These are phyloP conservation scores for Plasmodium coatneyi DNA, from an alignment of 169 alveolate species.

Conservation along the genomic window DNA sequence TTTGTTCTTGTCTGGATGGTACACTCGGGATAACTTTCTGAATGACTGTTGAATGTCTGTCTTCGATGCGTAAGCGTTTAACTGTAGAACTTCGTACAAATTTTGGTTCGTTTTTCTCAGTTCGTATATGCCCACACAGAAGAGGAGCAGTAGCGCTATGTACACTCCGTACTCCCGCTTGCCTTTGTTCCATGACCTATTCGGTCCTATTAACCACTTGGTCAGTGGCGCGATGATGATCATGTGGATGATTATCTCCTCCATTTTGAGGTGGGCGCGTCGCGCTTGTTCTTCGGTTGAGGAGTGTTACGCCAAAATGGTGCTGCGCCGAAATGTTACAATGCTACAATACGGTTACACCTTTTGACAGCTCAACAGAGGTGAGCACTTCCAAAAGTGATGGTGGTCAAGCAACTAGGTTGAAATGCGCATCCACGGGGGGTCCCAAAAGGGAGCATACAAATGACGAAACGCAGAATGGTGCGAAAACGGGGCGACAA, in stretches of 20 bases:
- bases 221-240: constrained; percentile 71
- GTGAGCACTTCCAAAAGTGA: not conserved
- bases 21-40: constrained; percentile 82
- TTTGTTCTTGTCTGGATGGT: constrained; percentile 93
- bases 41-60: constrained; percentile 65
- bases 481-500: not conserved
- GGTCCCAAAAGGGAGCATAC: not conserved
- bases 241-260: constrained; percentile 67
- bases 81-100: constrained; percentile 44
- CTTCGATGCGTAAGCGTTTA: constrained; percentile 27
- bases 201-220: constrained; percentile 68
- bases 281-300: not conserved
- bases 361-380: not conserved
- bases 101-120: constrained; percentile 56
- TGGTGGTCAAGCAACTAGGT: not conserved
- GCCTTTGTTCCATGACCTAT: constrained; percentile 65
- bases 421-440: not conserved
- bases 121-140: constrained; percentile 69
- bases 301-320: not conserved
- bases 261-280: constrained; percentile 23
- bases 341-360: not conserved
- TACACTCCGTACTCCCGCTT: constrained; percentile 69
- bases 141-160: constrained; percentile 32
- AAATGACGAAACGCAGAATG: not conserved
- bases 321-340: not conserved